Evolutionary conservation across 176 grass and related monocot genomes (phyloP), one percentile per base, ranked within the genome.

Genomic region (Thalia dealbata): DNA sequence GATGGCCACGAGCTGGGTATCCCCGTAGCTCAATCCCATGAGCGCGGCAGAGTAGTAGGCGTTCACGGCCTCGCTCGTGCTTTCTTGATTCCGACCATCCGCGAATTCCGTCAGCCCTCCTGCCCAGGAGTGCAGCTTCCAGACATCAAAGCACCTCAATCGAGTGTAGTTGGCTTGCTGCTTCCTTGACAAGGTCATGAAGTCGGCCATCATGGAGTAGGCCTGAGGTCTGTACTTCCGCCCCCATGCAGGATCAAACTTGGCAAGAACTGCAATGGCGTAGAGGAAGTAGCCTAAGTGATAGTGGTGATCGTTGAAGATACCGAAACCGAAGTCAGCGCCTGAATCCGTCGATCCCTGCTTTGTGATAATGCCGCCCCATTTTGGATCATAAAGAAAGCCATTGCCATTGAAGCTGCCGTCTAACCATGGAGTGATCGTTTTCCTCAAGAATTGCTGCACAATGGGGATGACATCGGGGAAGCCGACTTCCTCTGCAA

Each of bases 301-400:
- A 87, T 99, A 99, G 78, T 99, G 95, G 77, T 99, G 95, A 35
- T 99, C 90, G 42, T 99, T 99, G 78, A 74, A 93, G 29, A 99
- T 86, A 19, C 95, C 90, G 51, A 99, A 99, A 3, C 90, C 95
- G 22, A 99, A 99, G 70, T 91, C 90, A 0, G 81, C 95, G 74
- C 90, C 90, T 0, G 90, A 62, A 72, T 93, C 87, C 24, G 54
- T 42, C 0, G 72, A 69, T 73, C 90, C 90, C 85, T 84, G 75
- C 82, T 75, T 78, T 21, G 87, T 99, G 54, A 93, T 83, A 1
- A 93, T 78, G 38, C 95, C 95, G 16, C 95, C 81, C 95, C 90
- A 99, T 26, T 86, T 91, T 61, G 79, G 18, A 28, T 90, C 95
- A 75, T 93, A 88, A 26, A 99, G 45, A 72, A 99, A 93, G 15